Evolutionary conservation across 345 rosid species (phyloP).

Genomic region (Alliaria petiolata): DNA sequence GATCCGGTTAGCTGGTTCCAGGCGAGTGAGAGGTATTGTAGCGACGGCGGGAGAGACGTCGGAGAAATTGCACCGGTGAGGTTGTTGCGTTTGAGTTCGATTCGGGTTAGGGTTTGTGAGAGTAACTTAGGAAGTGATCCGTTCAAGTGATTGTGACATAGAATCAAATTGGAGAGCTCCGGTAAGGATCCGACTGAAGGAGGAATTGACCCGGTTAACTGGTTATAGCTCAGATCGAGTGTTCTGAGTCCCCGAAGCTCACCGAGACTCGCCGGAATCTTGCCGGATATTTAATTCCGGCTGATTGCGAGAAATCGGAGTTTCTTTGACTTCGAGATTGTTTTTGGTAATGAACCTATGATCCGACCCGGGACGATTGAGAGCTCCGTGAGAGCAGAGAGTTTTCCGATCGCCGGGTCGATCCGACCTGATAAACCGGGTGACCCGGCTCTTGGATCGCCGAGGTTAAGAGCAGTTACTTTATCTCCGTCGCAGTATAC

Average conservation of each 20-base stretch:
- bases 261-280: slow-evolving; percentile 64
- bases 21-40: slow-evolving; percentile 77
- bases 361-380: slow-evolving; percentile 81
- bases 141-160: slow-evolving; percentile 76
- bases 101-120: slow-evolving; percentile 58
- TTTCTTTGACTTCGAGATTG: slow-evolving; percentile 50
- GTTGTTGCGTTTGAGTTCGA: slow-evolving; percentile 77
- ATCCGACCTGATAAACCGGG: slow-evolving; percentile 77
- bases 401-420: slow-evolving; percentile 75
- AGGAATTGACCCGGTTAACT: slow-evolving; percentile 66
- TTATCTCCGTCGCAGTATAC: slow-evolving; percentile 70
- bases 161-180: slow-evolving; percentile 68
- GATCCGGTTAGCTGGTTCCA: slow-evolving; percentile 72
- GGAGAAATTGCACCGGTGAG: slow-evolving; percentile 64
- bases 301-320: slow-evolving; percentile 80
- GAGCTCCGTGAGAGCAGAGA: slow-evolving; percentile 66
- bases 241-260: slow-evolving; percentile 59
- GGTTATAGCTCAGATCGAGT: slow-evolving; percentile 88
- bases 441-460: slow-evolving; percentile 79
- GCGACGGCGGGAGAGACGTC: slow-evolving; percentile 54
- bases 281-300: slow-evolving; percentile 68
- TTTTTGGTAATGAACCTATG: slow-evolving; percentile 60
- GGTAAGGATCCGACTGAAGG: slow-evolving; percentile 58
- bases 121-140: slow-evolving; percentile 75
- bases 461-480: slow-evolving; percentile 71